Evolutionary conservation across 2,329 filamentous ascomycete species (phyloP), one percentile per base, ranked within the genome.

Genomic region (Pseudogymnoascus sp.): DNA sequence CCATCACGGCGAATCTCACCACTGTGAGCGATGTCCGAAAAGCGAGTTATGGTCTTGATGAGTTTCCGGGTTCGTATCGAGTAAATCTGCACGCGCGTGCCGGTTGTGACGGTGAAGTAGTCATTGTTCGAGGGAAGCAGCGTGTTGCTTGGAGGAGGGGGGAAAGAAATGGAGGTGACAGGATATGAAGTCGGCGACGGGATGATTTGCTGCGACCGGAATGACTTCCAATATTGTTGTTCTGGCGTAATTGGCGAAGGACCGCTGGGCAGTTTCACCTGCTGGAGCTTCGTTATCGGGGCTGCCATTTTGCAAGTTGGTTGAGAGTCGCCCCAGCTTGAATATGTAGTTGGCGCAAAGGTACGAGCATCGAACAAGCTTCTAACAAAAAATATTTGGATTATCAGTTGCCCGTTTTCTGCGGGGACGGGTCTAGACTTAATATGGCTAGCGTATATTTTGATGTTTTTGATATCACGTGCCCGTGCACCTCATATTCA

Each of bases 171-270:
- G 74, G 95, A 87, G 34, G 91, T 96, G 69, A 99, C 85, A 50
- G 91, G 89, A 73, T 89, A 91, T 71, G 90, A 90, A 65, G 94
- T 91, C 65, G 92, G 91, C 65, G 93, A 96, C 50, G 94, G 90
- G 64, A 97, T 86, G 64, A 93, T 86, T 62, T 96, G 85, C 66
- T 92, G 90, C 67, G 92, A 94, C 76, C 90, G 91, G 79, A 99
- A 99, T 11, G 89, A 88, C 72, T 88, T 89, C 95, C 95, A 99
- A 80, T 97, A 97, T 66, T 87, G 84, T 77, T 97, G 92, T 78
- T 99, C 94, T 32, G 92, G 87, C 5, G 93, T 96, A 57, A 93
- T 77, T 60, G 90, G 88, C 39, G 88, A 87, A 62, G 91, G 91
- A 58, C 90, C 90, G 65, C 89, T 83, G 62, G 93, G 86, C 71